These are phyloP conservation scores for Dothidotthia symphoricarpi DNA, from an alignment of 2,329 filamentous ascomycete species.

Conservation along the genomic window DNA sequence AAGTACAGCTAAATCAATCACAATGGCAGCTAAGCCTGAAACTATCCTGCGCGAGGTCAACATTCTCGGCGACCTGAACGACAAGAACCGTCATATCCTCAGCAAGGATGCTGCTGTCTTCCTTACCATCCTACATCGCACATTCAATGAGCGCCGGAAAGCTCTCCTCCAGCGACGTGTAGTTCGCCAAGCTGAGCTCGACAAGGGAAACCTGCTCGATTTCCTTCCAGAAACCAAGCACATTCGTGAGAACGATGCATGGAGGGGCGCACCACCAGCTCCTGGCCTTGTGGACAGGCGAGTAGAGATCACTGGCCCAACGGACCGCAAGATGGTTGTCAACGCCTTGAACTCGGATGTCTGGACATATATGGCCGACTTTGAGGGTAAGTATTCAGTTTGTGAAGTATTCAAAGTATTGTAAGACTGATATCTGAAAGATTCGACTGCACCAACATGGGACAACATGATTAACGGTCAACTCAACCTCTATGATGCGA, in stretches of 20 bases:
- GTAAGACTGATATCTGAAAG: conserved; percentile 48
- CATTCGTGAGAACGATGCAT: conserved; percentile 90
- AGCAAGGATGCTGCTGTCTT: conserved; percentile 88
- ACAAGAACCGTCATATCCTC: conserved; percentile 84
- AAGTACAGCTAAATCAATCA: conserved; percentile 9
- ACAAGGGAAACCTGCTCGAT: conserved; percentile 83
- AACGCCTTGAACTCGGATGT: conserved; percentile 95
- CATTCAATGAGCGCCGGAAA: conserved; percentile 89
- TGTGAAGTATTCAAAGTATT: background rate
- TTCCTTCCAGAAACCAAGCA: conserved; percentile 95
- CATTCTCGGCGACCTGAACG: conserved; percentile 75
- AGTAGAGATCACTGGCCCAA: conserved; percentile 95
- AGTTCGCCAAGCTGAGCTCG: conserved; percentile 85
- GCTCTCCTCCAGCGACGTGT: conserved; percentile 81
- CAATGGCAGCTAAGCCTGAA: conserved; percentile 56
- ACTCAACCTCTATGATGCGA: conserved; percentile 95
- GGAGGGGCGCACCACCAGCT: conserved; percentile 88
- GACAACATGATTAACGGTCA: conserved; percentile 99
- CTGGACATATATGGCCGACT: conserved; percentile 99
- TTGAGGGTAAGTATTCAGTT: conserved; percentile 68
- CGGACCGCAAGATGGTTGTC: conserved; percentile 98
- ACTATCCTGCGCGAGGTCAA: conserved; percentile 82
- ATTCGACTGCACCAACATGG: conserved; percentile 95
- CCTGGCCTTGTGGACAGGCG: conserved; percentile 90
- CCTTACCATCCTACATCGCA: conserved; percentile 88